Conservation (phyloP, 441 rosid genomes). For the Aleurites moluccanus region DNA sequence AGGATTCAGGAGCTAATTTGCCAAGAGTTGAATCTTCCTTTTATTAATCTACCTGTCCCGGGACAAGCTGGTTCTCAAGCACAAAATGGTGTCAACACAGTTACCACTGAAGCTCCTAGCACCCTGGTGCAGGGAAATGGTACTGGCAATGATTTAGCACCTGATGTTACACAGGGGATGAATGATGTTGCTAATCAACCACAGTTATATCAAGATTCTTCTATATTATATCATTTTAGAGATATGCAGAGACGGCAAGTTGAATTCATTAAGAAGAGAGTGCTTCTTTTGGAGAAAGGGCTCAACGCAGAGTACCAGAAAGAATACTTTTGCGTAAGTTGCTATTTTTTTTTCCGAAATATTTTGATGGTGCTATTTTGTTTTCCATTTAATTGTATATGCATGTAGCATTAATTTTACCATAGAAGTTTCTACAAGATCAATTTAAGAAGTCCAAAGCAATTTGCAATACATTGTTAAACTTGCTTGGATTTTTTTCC, state of each 20-base stretch:
- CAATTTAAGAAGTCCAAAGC: constrained; percentile 1
- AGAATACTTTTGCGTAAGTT: constrained; percentile 58
- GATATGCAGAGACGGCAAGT: constrained; percentile 96
- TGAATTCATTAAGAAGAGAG: constrained; percentile 95
- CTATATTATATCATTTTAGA: constrained; percentile 63
- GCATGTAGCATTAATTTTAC: not conserved
- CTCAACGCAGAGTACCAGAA: constrained; percentile 72
- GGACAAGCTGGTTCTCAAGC: constrained; percentile 68
- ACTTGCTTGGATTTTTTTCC: not conserved
- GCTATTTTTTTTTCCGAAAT: not conserved
- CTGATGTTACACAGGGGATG: constrained; percentile 50
- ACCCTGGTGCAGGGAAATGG: constrained; percentile 53
- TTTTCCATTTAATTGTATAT: not conserved
- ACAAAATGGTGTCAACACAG: constrained; percentile 55
- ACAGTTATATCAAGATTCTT: constrained; percentile 50
- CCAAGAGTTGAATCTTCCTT: constrained; percentile 81
- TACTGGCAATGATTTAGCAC: constrained; percentile 43
- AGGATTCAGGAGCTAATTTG: constrained; percentile 84
- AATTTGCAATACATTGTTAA: not conserved
- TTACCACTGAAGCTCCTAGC: constrained; percentile 46
- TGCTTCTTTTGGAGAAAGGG: constrained; percentile 89
- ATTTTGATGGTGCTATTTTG: not conserved
- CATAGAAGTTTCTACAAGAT: not conserved
- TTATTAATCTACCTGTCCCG: constrained; percentile 58
- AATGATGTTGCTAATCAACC: constrained; percentile 46